These are phyloP conservation scores for Rosellinia necatrix DNA, from an alignment of 2,329 filamentous ascomycete genomes.

Conservation along the genomic window DNA sequence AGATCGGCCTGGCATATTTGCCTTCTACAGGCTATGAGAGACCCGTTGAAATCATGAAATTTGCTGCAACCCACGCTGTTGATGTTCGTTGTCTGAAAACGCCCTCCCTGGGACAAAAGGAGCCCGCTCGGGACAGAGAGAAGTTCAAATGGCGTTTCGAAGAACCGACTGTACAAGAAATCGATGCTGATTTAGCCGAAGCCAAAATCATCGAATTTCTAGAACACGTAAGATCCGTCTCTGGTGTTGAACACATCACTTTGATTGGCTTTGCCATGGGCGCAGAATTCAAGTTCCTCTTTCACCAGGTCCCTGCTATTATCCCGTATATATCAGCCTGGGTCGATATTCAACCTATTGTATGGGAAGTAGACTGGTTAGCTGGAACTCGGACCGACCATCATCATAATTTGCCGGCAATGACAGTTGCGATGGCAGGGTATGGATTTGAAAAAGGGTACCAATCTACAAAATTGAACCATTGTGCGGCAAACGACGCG, in stretches of 20 bases:
- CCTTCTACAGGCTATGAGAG: slow-evolving; percentile 6
- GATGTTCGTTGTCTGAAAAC: slow-evolving; percentile 4
- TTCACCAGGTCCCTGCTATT: background rate
- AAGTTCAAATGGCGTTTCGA: slow-evolving; percentile 10
- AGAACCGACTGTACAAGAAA: slow-evolving; percentile 1
- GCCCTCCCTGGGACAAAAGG: background rate
- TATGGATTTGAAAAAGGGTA: slow-evolving; percentile 12
- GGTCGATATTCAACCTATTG: slow-evolving; percentile 10
- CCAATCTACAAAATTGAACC: background rate
- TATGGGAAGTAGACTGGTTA: slow-evolving; percentile 8
- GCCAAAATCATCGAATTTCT: slow-evolving; percentile 6
- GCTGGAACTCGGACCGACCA: background rate
- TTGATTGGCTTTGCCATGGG: slow-evolving; percentile 1
- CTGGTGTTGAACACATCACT: background rate
- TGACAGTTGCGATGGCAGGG: slow-evolving; percentile 3
- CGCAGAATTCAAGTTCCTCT: background rate
- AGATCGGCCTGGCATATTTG: slow-evolving; percentile 16
- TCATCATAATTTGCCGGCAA: background rate
- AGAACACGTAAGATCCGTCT: background rate
- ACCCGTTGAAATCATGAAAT: slow-evolving; percentile 3
- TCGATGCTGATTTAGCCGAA: background rate
- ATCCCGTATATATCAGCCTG: slow-evolving; percentile 6
- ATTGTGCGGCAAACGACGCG: slow-evolving; percentile 2
- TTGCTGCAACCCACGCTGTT: background rate
- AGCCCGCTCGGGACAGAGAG: background rate